Base-by-base conservation (phyloP, 1,284 basidiomycete genomes). In the Trichosporon ovoides region DNA sequence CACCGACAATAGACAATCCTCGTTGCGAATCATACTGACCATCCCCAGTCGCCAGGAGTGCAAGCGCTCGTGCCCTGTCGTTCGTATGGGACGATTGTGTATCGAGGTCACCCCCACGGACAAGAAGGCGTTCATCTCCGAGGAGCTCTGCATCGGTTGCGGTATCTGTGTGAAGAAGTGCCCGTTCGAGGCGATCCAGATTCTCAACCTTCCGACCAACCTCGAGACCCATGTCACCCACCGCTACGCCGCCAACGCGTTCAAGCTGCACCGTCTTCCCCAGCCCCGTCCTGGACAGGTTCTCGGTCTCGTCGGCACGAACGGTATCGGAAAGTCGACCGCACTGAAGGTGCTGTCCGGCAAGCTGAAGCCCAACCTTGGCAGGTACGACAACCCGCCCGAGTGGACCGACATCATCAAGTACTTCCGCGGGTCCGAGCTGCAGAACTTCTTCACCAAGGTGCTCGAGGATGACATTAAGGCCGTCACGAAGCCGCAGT, bases 101-200 rank as follows among this genome's bases (percentile, higher is more conserved):
- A 97, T 97, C 70, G 94, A 97, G 80, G 94, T 98, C 66, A 92
- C 91, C 74, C 78, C 91, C 14, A 83, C 86, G 14, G 90, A 95
- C 80, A 95, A 94, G 82, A 96, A 96, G 78, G 88, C 94, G 3
- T 96, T 93, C 83, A 88, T 98, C 78, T 97, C 94, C 31, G 93
- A 97, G 78, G 91, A 94, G 76, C 80, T 98, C 56, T 95, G 92
- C 76, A 95, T 95, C 65, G 92, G 92, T 71, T 97, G 93, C 78
- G 93, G 93, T 88, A 96, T 96, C 72, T 97, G 94, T 77, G 92
- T 95, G 48, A 96, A 96, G 80, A 96, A 95, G 92, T 95, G 93
- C 76, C 94, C 94, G 37, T 97, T 97, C 70, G 93, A 97, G 80
- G 93, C 93, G 61, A 97, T 98, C 73, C 84, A 88, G 55, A 96